A percentile compares a stretch with the other conserved stretches of the same genome.
phyloP scores from a whole-genome alignment of 2,329 filamentous ascomycete species.

The Colletotrichum cuscutae region DNA sequence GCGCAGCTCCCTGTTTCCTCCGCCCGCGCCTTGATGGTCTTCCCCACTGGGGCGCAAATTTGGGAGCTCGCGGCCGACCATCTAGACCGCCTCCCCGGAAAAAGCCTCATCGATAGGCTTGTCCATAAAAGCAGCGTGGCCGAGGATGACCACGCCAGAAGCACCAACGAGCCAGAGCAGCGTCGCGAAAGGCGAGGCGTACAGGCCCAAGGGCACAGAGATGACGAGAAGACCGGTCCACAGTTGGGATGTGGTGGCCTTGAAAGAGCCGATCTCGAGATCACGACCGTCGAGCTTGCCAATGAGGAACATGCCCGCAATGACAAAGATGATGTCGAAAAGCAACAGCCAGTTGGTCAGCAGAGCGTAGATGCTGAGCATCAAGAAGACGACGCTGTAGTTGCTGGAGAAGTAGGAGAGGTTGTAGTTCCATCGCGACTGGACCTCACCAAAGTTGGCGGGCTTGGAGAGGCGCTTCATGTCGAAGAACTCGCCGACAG shows the following conservation, averaged over 20 bases:
- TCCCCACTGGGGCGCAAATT: slow-evolving; percentile 95
- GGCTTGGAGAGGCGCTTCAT: slow-evolving; percentile 96
- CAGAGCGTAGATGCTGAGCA: slow-evolving; percentile 95
- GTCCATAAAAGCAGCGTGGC: slow-evolving; percentile 95
- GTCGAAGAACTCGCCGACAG: slow-evolving; percentile 93
- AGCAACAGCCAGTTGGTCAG: slow-evolving; percentile 87
- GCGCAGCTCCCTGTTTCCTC: slow-evolving; percentile 65
- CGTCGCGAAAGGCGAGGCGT: slow-evolving; percentile 85
- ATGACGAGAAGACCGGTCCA: slow-evolving; percentile 89
- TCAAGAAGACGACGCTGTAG: slow-evolving; percentile 92
- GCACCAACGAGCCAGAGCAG: slow-evolving; percentile 97
- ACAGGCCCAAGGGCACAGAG: slow-evolving; percentile 85
- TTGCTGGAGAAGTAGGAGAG: slow-evolving; percentile 98
- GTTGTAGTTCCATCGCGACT: slow-evolving; percentile 97
- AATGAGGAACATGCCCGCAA: slow-evolving; percentile 89
- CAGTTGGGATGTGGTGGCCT: slow-evolving; percentile 89
- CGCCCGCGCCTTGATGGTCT: slow-evolving; percentile 95
- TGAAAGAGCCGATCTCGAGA: slow-evolving; percentile 84
- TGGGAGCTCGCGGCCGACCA: slow-evolving; percentile 99
- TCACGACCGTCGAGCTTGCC: slow-evolving; percentile 90
- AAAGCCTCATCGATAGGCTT: slow-evolving; percentile 99
- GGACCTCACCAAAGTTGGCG: slow-evolving; percentile 87
- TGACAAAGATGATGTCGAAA: slow-evolving; percentile 91
- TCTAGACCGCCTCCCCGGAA: slow-evolving; percentile 99
- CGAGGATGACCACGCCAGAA: slow-evolving; percentile 90